Conservation (phyloP, 2,329 filamentous ascomycete species). For the Pseudocercospora eumusae region DNA sequence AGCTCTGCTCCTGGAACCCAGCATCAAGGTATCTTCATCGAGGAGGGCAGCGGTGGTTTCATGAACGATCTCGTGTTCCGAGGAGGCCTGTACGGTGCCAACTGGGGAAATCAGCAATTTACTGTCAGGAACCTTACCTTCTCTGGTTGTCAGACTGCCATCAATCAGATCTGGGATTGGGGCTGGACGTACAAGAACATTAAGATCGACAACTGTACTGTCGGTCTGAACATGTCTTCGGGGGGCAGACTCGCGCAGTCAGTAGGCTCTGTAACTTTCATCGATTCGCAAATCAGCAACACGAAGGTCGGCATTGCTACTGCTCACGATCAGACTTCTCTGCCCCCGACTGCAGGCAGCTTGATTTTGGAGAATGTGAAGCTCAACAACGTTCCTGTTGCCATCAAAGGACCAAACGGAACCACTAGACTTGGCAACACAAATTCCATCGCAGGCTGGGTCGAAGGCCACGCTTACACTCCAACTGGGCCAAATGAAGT, state of each 20-base stretch:
- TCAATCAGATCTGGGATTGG: conserved; percentile 63
- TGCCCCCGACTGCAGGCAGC: conserved; percentile 50
- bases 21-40: conserved; percentile 50
- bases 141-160: conserved; percentile 54
- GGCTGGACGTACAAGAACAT: conserved; percentile 51
- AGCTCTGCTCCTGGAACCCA: conserved; percentile 49
- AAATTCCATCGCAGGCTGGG: conserved; percentile 44
- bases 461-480: conserved; percentile 48
- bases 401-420: conserved; percentile 45
- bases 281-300: conserved; percentile 58
- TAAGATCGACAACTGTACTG: conserved; percentile 56
- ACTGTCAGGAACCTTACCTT: conserved; percentile 61
- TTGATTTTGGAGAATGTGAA: conserved; percentile 59
- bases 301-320: conserved; percentile 55
- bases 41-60: conserved; percentile 49
- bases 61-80: conserved; percentile 50
- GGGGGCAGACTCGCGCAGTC: conserved; percentile 47
- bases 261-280: conserved; percentile 58
- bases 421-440: conserved; percentile 36
- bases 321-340: conserved; percentile 46
- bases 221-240: conserved; percentile 54
- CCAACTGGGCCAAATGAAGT: conserved; percentile 48
- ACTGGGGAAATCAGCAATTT: conserved; percentile 50
- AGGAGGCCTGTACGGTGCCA: conserved; percentile 46
- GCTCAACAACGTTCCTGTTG: conserved; percentile 53